Conservation (phyloP, 2,329 filamentous ascomycete species). For the Penicillium janthinellum region DNA sequence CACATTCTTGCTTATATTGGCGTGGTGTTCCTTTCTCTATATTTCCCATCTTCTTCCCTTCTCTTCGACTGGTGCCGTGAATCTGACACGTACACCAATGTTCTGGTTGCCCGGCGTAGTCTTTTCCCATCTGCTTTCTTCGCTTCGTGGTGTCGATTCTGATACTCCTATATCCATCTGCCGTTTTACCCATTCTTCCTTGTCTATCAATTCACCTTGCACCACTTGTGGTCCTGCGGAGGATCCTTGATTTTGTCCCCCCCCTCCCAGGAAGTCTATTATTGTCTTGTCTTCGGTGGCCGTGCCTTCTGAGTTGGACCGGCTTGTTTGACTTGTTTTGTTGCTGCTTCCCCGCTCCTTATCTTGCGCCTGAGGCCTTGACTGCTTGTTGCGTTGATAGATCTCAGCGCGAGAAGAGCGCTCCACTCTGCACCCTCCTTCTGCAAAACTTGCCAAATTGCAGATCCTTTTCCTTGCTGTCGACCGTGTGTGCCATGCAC, state of each 20-base stretch:
- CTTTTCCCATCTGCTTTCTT: constrained; percentile 7
- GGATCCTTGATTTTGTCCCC: background rate
- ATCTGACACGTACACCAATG: constrained; percentile 12
- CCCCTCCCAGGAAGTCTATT: constrained; percentile 12
- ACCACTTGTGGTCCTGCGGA: constrained; percentile 4
- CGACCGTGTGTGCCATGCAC: constrained; percentile 14
- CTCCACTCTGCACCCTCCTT: constrained; percentile 22
- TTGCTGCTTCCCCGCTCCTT: constrained; percentile 7
- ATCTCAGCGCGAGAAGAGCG: constrained; percentile 14
- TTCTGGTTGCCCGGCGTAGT: constrained; percentile 26
- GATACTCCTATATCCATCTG: constrained; percentile 29
- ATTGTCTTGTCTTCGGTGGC: constrained; percentile 10
- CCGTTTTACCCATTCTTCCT: constrained; percentile 15
- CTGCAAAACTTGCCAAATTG: constrained; percentile 9
- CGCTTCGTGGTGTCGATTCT: constrained; percentile 27
- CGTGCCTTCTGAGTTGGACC: constrained; percentile 28
- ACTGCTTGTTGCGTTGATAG: constrained; percentile 7
- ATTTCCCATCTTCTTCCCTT: constrained; percentile 7
- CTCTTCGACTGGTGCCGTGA: constrained; percentile 18
- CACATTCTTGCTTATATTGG: constrained; percentile 17
- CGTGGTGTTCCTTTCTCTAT: constrained; percentile 15
- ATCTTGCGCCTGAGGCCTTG: constrained; percentile 7
- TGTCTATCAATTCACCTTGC: constrained; percentile 20
- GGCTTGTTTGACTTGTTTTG: constrained; percentile 13
- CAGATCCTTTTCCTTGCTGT: constrained; percentile 21